A percentile compares a stretch with the other conserved stretches of the same genome.
Evolutionary conservation across 495 filamentous ascomycete species (phyloP).

Genomic region (Xylaria intraflava): DNA sequence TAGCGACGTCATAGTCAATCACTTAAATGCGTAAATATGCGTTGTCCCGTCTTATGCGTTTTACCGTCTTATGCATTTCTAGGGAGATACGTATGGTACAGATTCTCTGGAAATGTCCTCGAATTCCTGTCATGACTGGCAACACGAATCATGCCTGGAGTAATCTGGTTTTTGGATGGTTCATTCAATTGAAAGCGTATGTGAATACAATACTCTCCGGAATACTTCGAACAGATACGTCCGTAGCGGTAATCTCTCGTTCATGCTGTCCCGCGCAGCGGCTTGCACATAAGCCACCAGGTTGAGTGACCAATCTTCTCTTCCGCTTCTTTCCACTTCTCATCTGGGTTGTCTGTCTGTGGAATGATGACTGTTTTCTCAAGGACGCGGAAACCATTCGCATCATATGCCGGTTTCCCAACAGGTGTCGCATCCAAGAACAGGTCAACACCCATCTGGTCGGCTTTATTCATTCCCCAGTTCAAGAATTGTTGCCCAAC

Average conservation of each 20-base stretch:
- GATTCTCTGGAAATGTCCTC: too few species aligned
- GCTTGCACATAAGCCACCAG: slow-evolving; percentile 29
- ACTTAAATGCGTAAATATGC: too few species aligned
- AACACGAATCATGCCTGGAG: too few species aligned
- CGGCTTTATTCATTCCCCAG: slow-evolving; percentile 33
- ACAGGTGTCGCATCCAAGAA: slow-evolving; percentile 27
- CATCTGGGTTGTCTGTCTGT: slow-evolving; percentile 21
- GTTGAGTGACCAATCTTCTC: slow-evolving; percentile 22
- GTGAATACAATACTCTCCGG: too few species aligned
- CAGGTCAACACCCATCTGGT: slow-evolving; percentile 31
- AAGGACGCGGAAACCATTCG: slow-evolving; percentile 24
- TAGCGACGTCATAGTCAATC: too few species aligned
- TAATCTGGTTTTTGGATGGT: too few species aligned
- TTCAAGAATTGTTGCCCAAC: slow-evolving; percentile 30
- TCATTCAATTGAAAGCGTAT: too few species aligned
- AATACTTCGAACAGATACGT: too few species aligned
- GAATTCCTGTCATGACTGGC: too few species aligned
- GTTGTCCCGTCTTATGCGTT: too few species aligned
- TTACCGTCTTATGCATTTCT: too few species aligned
- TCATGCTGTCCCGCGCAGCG: slow-evolving; percentile 26
- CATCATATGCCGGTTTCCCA: slow-evolving; percentile 30
- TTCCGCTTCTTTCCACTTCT: slow-evolving; percentile 25
- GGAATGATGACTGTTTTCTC: slow-evolving; percentile 18
- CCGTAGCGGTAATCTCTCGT: slow-evolving; percentile 13
- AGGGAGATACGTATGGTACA: too few species aligned